Conservation (phyloP, 495 filamentous ascomycete species). For the Geopyxis carbonaria region DNA sequence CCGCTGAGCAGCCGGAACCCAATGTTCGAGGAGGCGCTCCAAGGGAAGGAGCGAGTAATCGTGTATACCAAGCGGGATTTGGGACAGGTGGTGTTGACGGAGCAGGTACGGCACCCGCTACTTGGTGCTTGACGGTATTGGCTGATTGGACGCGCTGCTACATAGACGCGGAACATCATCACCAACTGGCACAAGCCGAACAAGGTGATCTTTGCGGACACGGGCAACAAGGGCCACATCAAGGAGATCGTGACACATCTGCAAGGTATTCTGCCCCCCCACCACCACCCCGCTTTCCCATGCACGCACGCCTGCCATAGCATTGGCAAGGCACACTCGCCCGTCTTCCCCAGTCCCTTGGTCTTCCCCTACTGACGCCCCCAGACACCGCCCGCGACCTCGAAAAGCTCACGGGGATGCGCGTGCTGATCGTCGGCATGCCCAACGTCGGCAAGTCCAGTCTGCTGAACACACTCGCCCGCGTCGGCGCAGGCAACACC, state of each 20-base stretch:
- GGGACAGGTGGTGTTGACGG: constrained; percentile 26
- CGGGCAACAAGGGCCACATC: constrained; percentile 33
- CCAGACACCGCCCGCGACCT: constrained; percentile 13
- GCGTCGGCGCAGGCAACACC: constrained; percentile 39
- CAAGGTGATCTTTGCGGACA: constrained; percentile 48
- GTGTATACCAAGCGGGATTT: constrained; percentile 88
- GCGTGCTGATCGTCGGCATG: constrained; percentile 85
- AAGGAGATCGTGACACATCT: constrained; percentile 41
- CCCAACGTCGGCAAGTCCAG: constrained; percentile 91
- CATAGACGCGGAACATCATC: constrained; percentile 35
- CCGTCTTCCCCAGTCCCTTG: neutral
- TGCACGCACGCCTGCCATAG: neutral
- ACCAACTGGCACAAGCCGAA: constrained; percentile 39
- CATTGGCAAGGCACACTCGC: no score
- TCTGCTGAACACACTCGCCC: constrained; percentile 70
- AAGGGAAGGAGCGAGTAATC: constrained; percentile 50
- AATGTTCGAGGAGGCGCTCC: constrained; percentile 63
- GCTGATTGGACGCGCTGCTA: neutral
- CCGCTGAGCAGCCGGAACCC: constrained; percentile 82
- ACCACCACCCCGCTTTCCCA: neutral
- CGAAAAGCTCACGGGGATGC: constrained; percentile 47
- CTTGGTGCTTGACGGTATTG: neutral
- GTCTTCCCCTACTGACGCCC: neutral
- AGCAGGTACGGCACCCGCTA: constrained; percentile 11
- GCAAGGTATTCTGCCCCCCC: constrained; percentile 29